phyloP scores from a whole-genome alignment of 2,329 filamentous ascomycete species.

The Monilinia vaccinii-corymbosi region DNA sequence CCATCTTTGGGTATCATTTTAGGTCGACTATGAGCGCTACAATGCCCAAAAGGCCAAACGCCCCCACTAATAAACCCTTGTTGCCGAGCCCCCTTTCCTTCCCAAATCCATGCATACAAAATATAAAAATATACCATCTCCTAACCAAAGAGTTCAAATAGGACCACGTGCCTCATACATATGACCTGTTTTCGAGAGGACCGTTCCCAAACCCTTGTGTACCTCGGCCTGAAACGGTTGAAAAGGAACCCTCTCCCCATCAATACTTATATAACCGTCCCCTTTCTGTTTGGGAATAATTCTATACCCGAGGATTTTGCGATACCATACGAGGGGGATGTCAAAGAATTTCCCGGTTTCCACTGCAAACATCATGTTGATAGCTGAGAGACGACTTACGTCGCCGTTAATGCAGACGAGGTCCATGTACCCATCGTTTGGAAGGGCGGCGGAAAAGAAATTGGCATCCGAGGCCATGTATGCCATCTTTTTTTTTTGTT shows the following conservation, averaged over 20 bases:
- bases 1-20: constrained; percentile 6
- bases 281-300: constrained; percentile 65
- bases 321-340: constrained; percentile 65
- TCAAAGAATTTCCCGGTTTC: constrained; percentile 72
- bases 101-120: constrained; percentile 9
- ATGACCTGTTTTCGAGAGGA: constrained; percentile 66
- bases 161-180: constrained; percentile 56
- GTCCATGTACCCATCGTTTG: constrained; percentile 79
- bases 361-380: constrained; percentile 63
- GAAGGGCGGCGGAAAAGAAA: constrained; percentile 78
- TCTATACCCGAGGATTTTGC: constrained; percentile 80
- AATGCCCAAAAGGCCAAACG: neutral
- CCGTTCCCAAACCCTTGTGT: constrained; percentile 71
- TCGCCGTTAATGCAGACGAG: constrained; percentile 73
- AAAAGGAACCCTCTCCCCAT: constrained; percentile 82
- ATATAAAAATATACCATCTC: neutral
- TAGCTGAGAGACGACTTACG: constrained; percentile 54
- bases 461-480: constrained; percentile 82
- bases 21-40: neutral
- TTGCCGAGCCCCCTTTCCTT: constrained; percentile 9
- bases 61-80: constrained; percentile 9
- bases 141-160: constrained; percentile 8
- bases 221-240: constrained; percentile 87
- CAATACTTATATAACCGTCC: constrained; percentile 84
- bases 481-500: constrained; percentile 51